Base-by-base conservation (phyloP, 139 green algal species). In the Nannochloris sp. region DNA sequence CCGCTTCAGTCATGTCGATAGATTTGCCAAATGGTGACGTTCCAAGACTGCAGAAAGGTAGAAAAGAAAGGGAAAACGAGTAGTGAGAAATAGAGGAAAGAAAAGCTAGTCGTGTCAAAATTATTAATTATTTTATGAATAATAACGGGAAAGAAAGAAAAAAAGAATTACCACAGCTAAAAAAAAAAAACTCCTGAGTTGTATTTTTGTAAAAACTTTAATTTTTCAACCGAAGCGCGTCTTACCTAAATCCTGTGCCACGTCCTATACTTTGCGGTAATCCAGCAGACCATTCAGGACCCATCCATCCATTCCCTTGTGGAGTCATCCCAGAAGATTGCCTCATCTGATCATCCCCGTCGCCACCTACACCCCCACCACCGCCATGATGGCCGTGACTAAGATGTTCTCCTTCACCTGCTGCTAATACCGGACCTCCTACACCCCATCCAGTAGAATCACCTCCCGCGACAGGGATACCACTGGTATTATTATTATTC, bases 1-100 rank as follows among this genome's bases (percentile, higher is more conserved):
- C 83, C 61, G 91, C 74, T 57, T 93, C 84, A 38, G 83, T 71
- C 87, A 93, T 93, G 70, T 93, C 87, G 8, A 92, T 68, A n/a
- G 39, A 75, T 44, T 77, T 78, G 34, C 86, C 84, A 61, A 83
- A 82, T 13, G 83, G 79, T 5, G 74, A 75, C 27, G 71, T 77
- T 35, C 76, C 77, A 42, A 85, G 54, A 44, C 64, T 71, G 63
- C 32, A 61, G 4, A 12, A 31, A 64, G 9, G 30, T 35, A 24
- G 27, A 8, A 42, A 19, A 51, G 19, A 19, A 19, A 51, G 42
- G 19, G 42, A 19, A 51, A 27, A 27, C 19, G 19, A 51, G 19
- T 51, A 51, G 19, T 27, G 42, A 27, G 42, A 51, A 51, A 27
- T 19, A 19, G 19, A 19, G 42, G 42, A 51, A 19, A 51, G 42